Percentiles rank a stretch among this genome's conserved stretches.
These are phyloP conservation scores for Cymbomonas tetramitiformis DNA, from an alignment of 139 green algal species.

Conservation along the genomic window DNA sequence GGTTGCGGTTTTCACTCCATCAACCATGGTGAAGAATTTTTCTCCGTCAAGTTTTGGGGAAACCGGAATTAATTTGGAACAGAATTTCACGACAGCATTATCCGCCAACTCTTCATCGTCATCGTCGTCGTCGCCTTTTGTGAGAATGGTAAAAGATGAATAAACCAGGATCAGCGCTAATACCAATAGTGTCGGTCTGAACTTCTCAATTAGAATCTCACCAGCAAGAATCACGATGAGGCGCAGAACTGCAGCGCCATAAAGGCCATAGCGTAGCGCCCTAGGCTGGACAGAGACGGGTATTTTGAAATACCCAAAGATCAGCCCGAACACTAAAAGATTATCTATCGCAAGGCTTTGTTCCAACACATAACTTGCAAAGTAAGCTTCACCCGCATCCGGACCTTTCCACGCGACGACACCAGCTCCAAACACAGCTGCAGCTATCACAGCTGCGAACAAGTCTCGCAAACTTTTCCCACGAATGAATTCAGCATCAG, in stretches of 20 bases:
- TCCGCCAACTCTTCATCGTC: constrained; percentile 46
- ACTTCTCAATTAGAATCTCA: constrained; percentile 54
- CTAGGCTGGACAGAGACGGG: constrained; percentile 18
- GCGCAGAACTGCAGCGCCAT: constrained; percentile 69
- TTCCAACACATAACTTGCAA: constrained; percentile 90
- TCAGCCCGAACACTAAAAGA: constrained; percentile 92
- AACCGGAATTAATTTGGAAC: constrained; percentile 42
- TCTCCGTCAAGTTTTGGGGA: constrained; percentile 64
- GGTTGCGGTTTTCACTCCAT: too few species aligned
- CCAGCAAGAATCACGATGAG: constrained; percentile 62
- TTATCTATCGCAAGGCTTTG: constrained; percentile 91
- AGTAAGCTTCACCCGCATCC: constrained; percentile 42
- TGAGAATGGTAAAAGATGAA: constrained; percentile 42
- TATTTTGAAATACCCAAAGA: constrained; percentile 68
- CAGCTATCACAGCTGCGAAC: too few species aligned
- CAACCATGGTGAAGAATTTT: too few species aligned
- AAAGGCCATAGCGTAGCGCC: constrained; percentile 76
- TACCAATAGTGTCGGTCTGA: constrained; percentile 65
- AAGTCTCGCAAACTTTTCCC: too few species aligned
- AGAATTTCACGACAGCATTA: constrained; percentile 65
- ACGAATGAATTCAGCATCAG: too few species aligned
- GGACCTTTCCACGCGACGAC: neutral
- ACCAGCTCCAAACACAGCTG: neutral
- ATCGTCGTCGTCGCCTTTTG: constrained; percentile 19
- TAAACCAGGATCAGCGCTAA: constrained; percentile 83